Conservation (phyloP, 2,329 filamentous ascomycete species). For the Fusarium hainanense region DNA sequence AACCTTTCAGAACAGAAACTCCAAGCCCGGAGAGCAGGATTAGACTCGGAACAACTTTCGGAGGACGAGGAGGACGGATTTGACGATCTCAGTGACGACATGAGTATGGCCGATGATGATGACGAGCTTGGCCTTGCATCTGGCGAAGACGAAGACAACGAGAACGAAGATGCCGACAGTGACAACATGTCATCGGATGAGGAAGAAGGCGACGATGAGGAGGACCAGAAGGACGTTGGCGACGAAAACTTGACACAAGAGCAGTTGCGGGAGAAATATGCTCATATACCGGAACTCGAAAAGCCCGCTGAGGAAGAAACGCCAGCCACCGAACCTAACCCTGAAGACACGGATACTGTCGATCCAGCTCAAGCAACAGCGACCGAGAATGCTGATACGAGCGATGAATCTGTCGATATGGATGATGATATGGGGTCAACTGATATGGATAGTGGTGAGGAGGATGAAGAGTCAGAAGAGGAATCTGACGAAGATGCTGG, state of each 20-base stretch:
- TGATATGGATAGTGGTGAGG: constrained; percentile 60
- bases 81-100: constrained; percentile 61
- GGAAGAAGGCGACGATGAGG: constrained; percentile 70
- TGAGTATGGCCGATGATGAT: constrained; percentile 52
- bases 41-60: constrained; percentile 64
- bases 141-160: constrained; percentile 54
- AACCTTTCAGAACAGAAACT: constrained; percentile 77
- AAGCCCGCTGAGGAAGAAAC: constrained; percentile 43
- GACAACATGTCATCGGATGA: constrained; percentile 71
- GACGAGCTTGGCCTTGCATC: constrained; percentile 50
- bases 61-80: constrained; percentile 59
- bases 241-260: constrained; percentile 77
- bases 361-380: constrained; percentile 40
- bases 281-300: constrained; percentile 66
- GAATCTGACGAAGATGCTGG: constrained; percentile 57
- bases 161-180: constrained; percentile 57
- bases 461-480: constrained; percentile 59
- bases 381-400: constrained; percentile 58
- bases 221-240: constrained; percentile 62
- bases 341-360: constrained; percentile 40
- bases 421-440: constrained; percentile 73
- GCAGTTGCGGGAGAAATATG: constrained; percentile 75
- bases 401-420: constrained; percentile 75
- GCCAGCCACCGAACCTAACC: constrained; percentile 36
- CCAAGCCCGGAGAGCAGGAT: constrained; percentile 66